Conservation (phyloP, 495 filamentous ascomycete genomes). For the Hyaloscypha bicolor region DNA sequence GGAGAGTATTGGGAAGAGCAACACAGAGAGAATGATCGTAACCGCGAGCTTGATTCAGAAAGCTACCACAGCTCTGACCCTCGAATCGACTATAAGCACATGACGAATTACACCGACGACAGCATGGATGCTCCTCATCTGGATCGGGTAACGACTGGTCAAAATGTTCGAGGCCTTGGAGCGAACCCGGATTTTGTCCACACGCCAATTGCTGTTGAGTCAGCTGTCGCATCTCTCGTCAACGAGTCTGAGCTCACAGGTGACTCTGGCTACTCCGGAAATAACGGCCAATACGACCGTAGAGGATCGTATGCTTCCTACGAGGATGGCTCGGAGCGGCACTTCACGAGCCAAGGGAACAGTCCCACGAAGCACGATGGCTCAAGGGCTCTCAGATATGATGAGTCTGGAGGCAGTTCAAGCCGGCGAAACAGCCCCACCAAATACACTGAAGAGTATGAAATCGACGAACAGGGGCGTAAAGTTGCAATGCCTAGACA, state of each 20-base stretch:
- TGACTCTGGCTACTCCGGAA: constrained; percentile 40
- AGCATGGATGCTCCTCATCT: constrained; percentile 62
- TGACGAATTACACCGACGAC: constrained; percentile 67
- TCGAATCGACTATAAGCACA: constrained; percentile 54
- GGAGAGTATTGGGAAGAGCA: constrained; percentile 51
- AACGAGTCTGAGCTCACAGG: constrained; percentile 73
- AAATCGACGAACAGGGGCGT: constrained; percentile 55
- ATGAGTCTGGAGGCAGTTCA: constrained; percentile 32
- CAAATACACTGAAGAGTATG: constrained; percentile 45
- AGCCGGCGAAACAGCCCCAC: constrained; percentile 28
- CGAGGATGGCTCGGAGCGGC: constrained; percentile 41
- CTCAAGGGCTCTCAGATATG: constrained; percentile 24
- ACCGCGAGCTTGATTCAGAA: constrained; percentile 51
- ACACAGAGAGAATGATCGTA: constrained; percentile 54
- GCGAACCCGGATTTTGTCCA: constrained; percentile 77
- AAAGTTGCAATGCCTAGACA: constrained; percentile 47
- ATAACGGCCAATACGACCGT: constrained; percentile 28
- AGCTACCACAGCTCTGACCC: constrained; percentile 39
- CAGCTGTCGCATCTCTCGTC: constrained; percentile 82
- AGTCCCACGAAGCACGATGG: constrained; percentile 29
- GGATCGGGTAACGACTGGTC: constrained; percentile 62
- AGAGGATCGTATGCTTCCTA: constrained; percentile 43
- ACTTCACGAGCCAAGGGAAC: constrained; percentile 33
- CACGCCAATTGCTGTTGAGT: constrained; percentile 73
- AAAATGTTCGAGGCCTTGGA: constrained; percentile 66